Evolutionary conservation across 2,329 filamentous ascomycete species (phyloP).

Genomic region (Colletotrichum lindemuthianum): DNA sequence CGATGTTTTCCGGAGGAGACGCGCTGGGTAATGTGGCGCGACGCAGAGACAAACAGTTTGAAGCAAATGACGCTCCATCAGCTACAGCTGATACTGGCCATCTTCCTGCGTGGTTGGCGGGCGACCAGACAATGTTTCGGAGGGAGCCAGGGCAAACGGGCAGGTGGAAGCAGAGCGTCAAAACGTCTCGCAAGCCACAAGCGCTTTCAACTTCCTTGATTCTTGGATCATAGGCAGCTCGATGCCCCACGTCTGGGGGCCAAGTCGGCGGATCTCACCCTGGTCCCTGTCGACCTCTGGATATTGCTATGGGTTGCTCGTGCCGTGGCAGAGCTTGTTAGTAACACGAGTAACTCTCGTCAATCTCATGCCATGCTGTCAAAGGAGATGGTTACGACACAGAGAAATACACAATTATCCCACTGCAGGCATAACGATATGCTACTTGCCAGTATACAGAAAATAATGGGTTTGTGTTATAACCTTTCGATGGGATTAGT

Average conservation of each 20-base stretch:
- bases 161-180: not conserved
- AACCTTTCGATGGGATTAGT: too few relatives aligned
- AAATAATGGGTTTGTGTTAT: too few relatives aligned
- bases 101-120: slow-evolving; percentile 8
- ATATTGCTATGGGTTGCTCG: too few relatives aligned
- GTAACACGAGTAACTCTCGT: not conserved
- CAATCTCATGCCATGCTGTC: too few relatives aligned
- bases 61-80: not conserved
- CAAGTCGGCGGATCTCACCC: slow-evolving; percentile 19
- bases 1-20: not conserved
- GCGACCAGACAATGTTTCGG: not conserved
- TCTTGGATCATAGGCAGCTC: slow-evolving; percentile 11
- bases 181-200: not conserved
- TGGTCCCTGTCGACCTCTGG: slow-evolving; percentile 14
- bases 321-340: not conserved
- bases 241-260: slow-evolving; percentile 12
- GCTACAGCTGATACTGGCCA: slow-evolving; percentile 1
- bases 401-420: too few relatives aligned
- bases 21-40: too few relatives aligned
- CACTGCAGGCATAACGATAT: too few relatives aligned
- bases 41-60: not conserved
- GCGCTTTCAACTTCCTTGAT: slow-evolving; percentile 32
- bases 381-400: too few relatives aligned
- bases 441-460: too few relatives aligned
- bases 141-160: slow-evolving; percentile 17